phyloP scores from a whole-genome alignment of 768 basidiomycete species.

The Trametes cubensis region DNA sequence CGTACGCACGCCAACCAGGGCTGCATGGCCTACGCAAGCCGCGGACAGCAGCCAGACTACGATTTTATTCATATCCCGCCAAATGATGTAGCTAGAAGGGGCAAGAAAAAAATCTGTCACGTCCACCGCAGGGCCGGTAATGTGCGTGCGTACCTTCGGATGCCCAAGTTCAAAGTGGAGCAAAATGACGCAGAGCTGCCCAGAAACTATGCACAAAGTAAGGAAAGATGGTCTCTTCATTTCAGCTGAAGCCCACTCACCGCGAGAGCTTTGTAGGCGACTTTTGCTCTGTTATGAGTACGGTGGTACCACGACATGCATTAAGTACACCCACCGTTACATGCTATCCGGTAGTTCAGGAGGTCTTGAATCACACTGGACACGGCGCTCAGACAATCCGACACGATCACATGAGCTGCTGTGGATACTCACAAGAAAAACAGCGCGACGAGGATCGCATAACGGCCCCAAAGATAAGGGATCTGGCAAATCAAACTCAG shows the following conservation, averaged over 20 bases:
- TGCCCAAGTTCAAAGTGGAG: conserved; percentile 16
- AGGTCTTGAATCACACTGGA: conserved; percentile 5
- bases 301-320: background rate
- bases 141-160: conserved; percentile 3
- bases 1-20: conserved; percentile 15
- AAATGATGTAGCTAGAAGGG: conserved; percentile 13
- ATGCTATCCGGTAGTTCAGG: background rate
- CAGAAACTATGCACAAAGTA: background rate
- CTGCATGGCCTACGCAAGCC: conserved; percentile 10
- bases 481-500: background rate
- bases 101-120: too few relatives aligned
- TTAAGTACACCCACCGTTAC: conserved; percentile 5
- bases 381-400: too few relatives aligned
- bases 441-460: conserved; percentile 8
- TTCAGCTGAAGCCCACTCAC: background rate
- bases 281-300: background rate
- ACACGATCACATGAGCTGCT: background rate
- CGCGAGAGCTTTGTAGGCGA: conserved; percentile 11
- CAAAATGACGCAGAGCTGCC: conserved; percentile 17
- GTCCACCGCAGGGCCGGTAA: background rate
- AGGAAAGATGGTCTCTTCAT: background rate
- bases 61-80: conserved; percentile 16
- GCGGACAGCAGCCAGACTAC: conserved; percentile 10
- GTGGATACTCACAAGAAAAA: conserved; percentile 1
- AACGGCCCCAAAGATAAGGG: conserved; percentile 20